Base-by-base conservation (phyloP, 2,329 filamentous ascomycete genomes). In the Mariannaea elegans region DNA sequence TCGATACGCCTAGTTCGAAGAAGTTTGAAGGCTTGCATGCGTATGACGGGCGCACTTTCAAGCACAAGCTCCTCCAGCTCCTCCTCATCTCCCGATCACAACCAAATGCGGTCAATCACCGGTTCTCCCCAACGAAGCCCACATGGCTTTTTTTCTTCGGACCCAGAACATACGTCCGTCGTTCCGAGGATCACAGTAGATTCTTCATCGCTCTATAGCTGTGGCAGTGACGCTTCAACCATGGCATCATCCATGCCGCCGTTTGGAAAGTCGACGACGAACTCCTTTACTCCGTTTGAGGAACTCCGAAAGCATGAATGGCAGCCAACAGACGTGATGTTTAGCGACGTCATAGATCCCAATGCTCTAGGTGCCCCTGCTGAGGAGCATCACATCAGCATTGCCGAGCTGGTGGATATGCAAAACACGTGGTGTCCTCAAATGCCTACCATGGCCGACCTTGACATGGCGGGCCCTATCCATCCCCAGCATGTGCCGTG, bases 351-450 rank as follows among this genome's bases (percentile, higher is more conserved):
- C 2, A 55, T 73, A 12, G 62, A 66, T 23, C 49, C 64, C 24
- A 61, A 57, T 9, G 44, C 67, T 14, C 45, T 73, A 10, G 65
- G 59, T 2, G 57, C 57, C 4, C 36, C 61, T 1, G 29, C 51
- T 16, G 52, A 60, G 2, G 67, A 72, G 1, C 70, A 44, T 10
- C 39, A 73, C 34, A 60, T 67, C 27, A 62, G 65, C 13, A 54
- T 70, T 18, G 61, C 69, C 16, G 69, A 66, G 39, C 55, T 69
- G 29, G 57, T 66, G 12, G 63, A 67, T 16, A 51, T 73, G 50
- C 71, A 70, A 32, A 67, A 63, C 38, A 47, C 66, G 32, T 75
- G 73, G 73, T 70, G 64, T 54, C 71, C 56, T n/a, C 72, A 73
- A 55, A 65, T 72, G 56, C 64, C 67, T n/a, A 58, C 63, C 2